phyloP scores from a whole-genome alignment of 2,329 filamentous ascomycete species.

The Colletotrichum sublineola region DNA sequence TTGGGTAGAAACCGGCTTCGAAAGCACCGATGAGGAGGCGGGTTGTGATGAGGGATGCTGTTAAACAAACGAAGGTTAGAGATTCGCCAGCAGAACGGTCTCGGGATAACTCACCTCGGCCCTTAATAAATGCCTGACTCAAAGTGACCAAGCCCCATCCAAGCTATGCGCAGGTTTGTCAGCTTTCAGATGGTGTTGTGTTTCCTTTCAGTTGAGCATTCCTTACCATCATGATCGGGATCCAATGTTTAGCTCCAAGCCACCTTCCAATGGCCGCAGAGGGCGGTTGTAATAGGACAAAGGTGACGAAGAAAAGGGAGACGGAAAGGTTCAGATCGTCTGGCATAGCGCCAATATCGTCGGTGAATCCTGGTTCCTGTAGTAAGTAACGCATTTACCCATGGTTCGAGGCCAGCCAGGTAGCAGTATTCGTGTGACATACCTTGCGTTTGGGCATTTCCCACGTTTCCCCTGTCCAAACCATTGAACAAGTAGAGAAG shows the following conservation, averaged over 20 bases:
- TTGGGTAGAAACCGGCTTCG: slow-evolving; percentile 70
- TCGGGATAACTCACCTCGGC: slow-evolving; percentile 44
- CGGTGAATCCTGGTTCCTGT: slow-evolving; percentile 58
- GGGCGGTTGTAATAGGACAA: slow-evolving; percentile 69
- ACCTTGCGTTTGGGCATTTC: slow-evolving; percentile 57
- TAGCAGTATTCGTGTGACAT: slow-evolving; percentile 21
- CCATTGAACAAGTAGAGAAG: slow-evolving; percentile 58
- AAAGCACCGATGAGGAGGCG: slow-evolving; percentile 45
- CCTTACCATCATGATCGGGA: slow-evolving; percentile 68
- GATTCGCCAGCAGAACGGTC: not conserved
- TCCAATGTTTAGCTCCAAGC: slow-evolving; percentile 64
- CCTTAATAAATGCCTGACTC: slow-evolving; percentile 48
- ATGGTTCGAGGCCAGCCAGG: not conserved
- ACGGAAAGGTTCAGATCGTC: slow-evolving; percentile 68
- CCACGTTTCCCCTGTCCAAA: slow-evolving; percentile 57
- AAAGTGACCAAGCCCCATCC: slow-evolving; percentile 49
- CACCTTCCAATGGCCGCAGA: slow-evolving; percentile 60
- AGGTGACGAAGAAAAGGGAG: slow-evolving; percentile 69
- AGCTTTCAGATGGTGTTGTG: slow-evolving; percentile 51
- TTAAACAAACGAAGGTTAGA: slow-evolving; percentile 7
- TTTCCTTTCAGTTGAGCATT: slow-evolving; percentile 55
- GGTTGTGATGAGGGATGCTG: slow-evolving; percentile 45
- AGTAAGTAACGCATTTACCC: slow-evolving; percentile 17
- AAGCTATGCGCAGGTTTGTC: slow-evolving; percentile 54
- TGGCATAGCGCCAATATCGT: slow-evolving; percentile 64